Evolutionary conservation across 2,329 filamentous ascomycete genomes (phyloP).

Genomic region (Ophiostoma australiae): DNA sequence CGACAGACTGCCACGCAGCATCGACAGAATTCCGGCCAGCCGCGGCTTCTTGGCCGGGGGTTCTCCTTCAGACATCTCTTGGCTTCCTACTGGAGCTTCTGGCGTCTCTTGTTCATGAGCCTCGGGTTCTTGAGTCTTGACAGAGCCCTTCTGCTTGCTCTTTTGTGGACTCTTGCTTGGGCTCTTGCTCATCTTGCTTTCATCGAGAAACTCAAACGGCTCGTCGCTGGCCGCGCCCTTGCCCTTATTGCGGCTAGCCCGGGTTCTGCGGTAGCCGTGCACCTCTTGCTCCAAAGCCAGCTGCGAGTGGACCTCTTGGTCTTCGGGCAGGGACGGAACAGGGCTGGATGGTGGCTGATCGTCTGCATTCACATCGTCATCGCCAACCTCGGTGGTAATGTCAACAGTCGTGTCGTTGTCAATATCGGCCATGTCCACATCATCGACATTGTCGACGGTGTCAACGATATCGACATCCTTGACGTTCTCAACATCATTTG

Average conservation of each 20-base stretch:
- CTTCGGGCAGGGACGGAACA: slow-evolving; percentile 23
- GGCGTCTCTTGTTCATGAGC: not conserved
- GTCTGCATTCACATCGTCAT: not conserved
- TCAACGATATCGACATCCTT: not conserved
- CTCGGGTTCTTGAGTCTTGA: not conserved
- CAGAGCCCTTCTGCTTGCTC: not conserved
- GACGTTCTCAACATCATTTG: not conserved
- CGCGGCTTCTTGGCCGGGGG: slow-evolving; percentile 32
- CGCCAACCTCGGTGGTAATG: not conserved
- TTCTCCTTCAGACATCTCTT: not conserved
- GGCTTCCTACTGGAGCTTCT: not conserved
- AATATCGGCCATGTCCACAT: not conserved
- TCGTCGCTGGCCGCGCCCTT: slow-evolving; percentile 22
- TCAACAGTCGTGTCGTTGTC: slow-evolving; percentile 13
- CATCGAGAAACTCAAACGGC: not conserved
- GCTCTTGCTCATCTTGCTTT: not conserved
- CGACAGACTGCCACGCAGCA: slow-evolving; percentile 52
- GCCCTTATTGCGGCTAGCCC: not conserved
- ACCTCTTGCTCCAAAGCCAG: slow-evolving; percentile 28
- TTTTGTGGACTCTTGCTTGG: not conserved
- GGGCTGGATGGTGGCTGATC: not conserved
- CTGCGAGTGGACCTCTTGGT: slow-evolving; percentile 33
- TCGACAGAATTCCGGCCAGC: slow-evolving; percentile 48
- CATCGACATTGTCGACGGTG: not conserved
- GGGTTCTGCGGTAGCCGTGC: slow-evolving; percentile 26